A percentile compares a stretch with the other conserved stretches of the same genome.
These are phyloP conservation scores for Bocquillonia castaneifolia DNA, from an alignment of 441 rosid genomes.

Conservation along the genomic window DNA sequence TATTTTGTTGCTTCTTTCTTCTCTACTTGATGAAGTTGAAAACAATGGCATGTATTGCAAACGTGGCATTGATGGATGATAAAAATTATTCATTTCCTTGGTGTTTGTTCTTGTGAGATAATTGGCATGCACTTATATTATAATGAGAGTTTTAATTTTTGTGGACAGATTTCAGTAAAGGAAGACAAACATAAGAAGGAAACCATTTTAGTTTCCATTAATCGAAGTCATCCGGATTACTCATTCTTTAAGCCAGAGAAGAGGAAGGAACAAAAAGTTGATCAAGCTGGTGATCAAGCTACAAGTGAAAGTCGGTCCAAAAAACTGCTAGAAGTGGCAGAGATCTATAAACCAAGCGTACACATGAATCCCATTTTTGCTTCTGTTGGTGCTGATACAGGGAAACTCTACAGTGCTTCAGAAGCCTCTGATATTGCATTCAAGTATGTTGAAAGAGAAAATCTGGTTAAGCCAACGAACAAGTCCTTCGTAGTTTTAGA, in stretches of 20 bases:
- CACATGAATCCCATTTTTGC: slow-evolving; percentile 78
- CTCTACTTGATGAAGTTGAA: background rate
- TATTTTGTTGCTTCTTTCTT: background rate
- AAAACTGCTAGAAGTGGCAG: slow-evolving; percentile 64
- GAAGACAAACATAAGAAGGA: slow-evolving; percentile 94
- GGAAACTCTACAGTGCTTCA: slow-evolving; percentile 62
- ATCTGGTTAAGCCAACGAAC: slow-evolving; percentile 63
- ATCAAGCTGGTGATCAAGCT: slow-evolving; percentile 37
- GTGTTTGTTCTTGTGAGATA: background rate
- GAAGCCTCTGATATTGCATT: slow-evolving; percentile 84
- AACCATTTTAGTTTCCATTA: slow-evolving; percentile 52
- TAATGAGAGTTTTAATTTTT: slow-evolving; percentile 14
- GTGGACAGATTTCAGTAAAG: slow-evolving; percentile 59
- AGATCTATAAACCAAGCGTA: slow-evolving; percentile 76
- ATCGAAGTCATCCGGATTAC: slow-evolving; percentile 62
- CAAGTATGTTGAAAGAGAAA: slow-evolving; percentile 70
- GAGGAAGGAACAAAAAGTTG: slow-evolving; percentile 48
- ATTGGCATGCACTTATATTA: slow-evolving; percentile 1
- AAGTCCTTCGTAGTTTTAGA: slow-evolving; percentile 70
- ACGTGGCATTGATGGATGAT: background rate
- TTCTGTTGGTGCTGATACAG: slow-evolving; percentile 69
- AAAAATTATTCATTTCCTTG: background rate
- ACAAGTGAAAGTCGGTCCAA: slow-evolving; percentile 36
- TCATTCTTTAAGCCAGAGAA: slow-evolving; percentile 77
- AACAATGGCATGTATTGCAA: background rate